These are phyloP conservation scores for Spathaspora sp. DNA, from an alignment of 805 yeast genomes.

Conservation along the genomic window DNA sequence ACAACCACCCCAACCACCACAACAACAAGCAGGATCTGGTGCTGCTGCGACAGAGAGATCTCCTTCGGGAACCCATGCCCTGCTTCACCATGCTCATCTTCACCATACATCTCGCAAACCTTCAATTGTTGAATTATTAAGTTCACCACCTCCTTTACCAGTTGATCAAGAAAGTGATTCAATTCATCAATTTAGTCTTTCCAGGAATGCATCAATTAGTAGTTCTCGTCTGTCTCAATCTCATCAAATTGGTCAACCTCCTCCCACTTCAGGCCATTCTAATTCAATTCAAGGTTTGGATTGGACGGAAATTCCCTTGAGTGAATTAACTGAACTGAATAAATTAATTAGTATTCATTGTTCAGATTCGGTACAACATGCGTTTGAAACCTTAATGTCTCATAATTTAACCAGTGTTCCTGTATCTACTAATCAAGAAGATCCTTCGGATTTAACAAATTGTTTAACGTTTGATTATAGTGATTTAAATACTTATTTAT, in stretches of 20 bases:
- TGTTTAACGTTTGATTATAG: slow-evolving; percentile 89
- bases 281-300: slow-evolving; percentile 28
- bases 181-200: slow-evolving; percentile 34
- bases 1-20: slow-evolving; percentile 1
- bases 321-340: slow-evolving; percentile 74
- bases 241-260: slow-evolving; percentile 10
- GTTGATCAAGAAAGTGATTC: slow-evolving; percentile 28
- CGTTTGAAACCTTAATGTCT: slow-evolving; percentile 71
- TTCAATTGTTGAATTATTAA: slow-evolving; percentile 69
- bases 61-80: slow-evolving; percentile 4
- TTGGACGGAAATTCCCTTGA: slow-evolving; percentile 71
- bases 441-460: slow-evolving; percentile 49
- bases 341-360: slow-evolving; percentile 70
- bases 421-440: slow-evolving; percentile 46
- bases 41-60: not conserved
- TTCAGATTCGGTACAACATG: slow-evolving; percentile 74
- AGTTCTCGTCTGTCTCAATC: slow-evolving; percentile 11
- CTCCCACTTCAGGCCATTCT: slow-evolving; percentile 1
- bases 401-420: slow-evolving; percentile 86
- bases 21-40: slow-evolving; percentile 1
- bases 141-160: slow-evolving; percentile 72
- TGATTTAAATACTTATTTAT: slow-evolving; percentile 81
- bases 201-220: slow-evolving; percentile 30
- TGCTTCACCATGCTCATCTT: slow-evolving; percentile 3
- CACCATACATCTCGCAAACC: slow-evolving; percentile 41